Evolutionary conservation across 176 grass and related monocot genomes (phyloP), one percentile per base, ranked within the genome.

Genomic region (Elaeis guineensis): DNA sequence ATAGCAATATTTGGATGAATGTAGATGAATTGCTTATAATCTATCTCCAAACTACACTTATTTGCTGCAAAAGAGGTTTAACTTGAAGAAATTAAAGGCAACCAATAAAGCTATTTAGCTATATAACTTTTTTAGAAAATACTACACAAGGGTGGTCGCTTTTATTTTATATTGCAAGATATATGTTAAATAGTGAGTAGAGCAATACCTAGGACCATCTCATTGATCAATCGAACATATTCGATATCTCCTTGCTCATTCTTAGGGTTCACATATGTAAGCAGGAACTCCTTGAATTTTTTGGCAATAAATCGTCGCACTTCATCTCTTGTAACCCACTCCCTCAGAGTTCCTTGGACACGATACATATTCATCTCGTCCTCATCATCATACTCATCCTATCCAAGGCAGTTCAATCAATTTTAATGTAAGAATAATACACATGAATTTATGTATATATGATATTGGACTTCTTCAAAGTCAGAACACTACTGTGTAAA

Each of bases 361-460:
- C 84, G 87, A 69, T 89, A 97, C 84, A 97, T 97, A 71, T 81
- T 97, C 81, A 89, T 85, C 69, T 98, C 93, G 62, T 80, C 87
- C 78, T 91, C 87, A 71, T 89, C 87, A 83, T 98, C 93, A 79
- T 87, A 85, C 51, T 97, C 93, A 83, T 92, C 93, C 93, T 97
- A 83, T 51, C 51, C 28, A 73, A 53, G 51, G 24, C 5, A 57
- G n/a, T 71, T 58, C 19, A 49, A 60, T 51, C 22, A 32, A 56
- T 6, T 51, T 44, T 14, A 44, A 14, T 2, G 35, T 44, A 44
- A 44, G 9, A 44, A 44, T 3, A 11, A 44, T 44, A 14, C 35
- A 44, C 2, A 44, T 12, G 35, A 14, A 44, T 44, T 44, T 11
- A 44, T 44, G 35, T 44, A 11, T 30, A 30, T 12, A 8, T 11